Percentiles rank a stretch among this genome's conserved stretches.
Evolutionary conservation across 2,329 filamentous ascomycete species (phyloP).

Genomic region (Lojkania enalia): DNA sequence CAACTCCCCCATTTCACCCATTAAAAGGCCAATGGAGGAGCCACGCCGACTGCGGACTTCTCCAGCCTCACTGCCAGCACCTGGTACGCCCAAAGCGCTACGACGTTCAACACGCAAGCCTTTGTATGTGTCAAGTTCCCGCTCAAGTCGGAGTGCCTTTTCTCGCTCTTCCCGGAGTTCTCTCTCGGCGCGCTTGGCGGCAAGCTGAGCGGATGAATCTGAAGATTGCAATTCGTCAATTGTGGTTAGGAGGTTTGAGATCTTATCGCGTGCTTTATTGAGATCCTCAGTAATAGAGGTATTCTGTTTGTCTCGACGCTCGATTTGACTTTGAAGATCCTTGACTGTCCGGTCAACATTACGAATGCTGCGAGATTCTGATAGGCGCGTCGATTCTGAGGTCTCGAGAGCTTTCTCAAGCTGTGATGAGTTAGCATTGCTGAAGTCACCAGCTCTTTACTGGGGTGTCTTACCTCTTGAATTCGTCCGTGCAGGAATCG

Average conservation of each 20-base stretch:
- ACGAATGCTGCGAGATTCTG: constrained; percentile 83
- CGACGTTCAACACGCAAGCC: constrained; percentile 65
- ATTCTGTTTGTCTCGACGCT: constrained; percentile 89
- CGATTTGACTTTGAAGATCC: constrained; percentile 88
- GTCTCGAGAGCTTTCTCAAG: constrained; percentile 85
- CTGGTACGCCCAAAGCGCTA: constrained; percentile 40
- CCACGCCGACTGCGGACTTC: constrained; percentile 49
- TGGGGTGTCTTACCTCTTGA: constrained; percentile 73
- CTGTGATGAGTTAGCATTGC: constrained; percentile 51
- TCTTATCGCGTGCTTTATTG: constrained; percentile 82
- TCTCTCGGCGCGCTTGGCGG: constrained; percentile 81
- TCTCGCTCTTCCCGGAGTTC: constrained; percentile 89
- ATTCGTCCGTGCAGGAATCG: constrained; percentile 93
- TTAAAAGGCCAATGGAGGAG: constrained; percentile 46
- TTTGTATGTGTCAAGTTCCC: constrained; percentile 85
- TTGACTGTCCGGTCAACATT: constrained; percentile 94
- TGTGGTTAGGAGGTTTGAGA: constrained; percentile 82
- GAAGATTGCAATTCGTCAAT: constrained; percentile 93
- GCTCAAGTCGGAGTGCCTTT: constrained; percentile 77
- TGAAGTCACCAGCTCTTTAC: not conserved
- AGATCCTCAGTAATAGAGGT: constrained; percentile 81
- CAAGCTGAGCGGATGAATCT: constrained; percentile 79
- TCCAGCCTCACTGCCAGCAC: constrained; percentile 46
- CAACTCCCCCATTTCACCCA: constrained; percentile 42
- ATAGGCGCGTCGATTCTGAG: constrained; percentile 76